Conservation (phyloP, 805 yeast species). For the Myxozyma neglecta region DNA sequence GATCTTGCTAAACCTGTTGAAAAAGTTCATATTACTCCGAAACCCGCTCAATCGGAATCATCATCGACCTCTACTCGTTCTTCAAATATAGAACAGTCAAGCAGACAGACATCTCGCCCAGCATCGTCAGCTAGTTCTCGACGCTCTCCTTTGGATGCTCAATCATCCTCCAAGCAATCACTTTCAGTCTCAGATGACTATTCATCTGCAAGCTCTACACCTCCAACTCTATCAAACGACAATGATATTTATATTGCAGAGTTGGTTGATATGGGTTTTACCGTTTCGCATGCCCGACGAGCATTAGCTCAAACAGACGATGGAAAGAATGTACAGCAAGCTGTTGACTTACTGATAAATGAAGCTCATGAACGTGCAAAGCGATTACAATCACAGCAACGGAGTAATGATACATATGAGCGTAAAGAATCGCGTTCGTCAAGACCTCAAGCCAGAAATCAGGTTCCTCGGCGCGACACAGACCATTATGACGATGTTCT, state of each 20-base stretch:
- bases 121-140: not conserved
- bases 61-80: not conserved
- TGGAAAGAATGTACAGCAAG: constrained; percentile 61
- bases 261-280: constrained; percentile 77
- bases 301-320: constrained; percentile 56
- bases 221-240: constrained; percentile 4
- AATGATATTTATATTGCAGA: constrained; percentile 54
- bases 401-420: not conserved
- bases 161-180: not conserved
- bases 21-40: not conserved
- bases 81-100: not conserved
- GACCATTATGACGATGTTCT: constrained; percentile 1
- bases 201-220: constrained; percentile 3
- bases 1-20: constrained; percentile 30
- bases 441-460: not conserved
- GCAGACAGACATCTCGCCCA: not conserved
- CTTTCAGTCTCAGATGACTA: not conserved
- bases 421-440: not conserved
- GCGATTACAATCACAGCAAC: constrained; percentile 19
- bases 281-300: constrained; percentile 55
- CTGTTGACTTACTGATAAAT: constrained; percentile 66
- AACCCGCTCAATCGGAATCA: not conserved
- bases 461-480: not conserved
- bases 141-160: not conserved
- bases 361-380: constrained; percentile 51